phyloP scores from a whole-genome alignment of 2,329 filamentous ascomycete genomes.

The Aspergillus sp. region DNA sequence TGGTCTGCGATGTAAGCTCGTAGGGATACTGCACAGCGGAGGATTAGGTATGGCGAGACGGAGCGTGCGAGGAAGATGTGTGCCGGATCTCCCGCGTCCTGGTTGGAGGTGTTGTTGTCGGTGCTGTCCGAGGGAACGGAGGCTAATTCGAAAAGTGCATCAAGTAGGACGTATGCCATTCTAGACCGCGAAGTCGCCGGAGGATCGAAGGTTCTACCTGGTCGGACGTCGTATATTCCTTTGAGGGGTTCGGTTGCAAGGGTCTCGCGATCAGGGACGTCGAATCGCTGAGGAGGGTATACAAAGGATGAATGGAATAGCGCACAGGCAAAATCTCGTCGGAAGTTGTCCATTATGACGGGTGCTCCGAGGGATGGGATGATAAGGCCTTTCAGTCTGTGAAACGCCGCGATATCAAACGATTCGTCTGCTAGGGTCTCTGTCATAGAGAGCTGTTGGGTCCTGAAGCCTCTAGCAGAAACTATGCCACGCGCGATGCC shows the following conservation, averaged over 20 bases:
- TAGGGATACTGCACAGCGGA: constrained; percentile 72
- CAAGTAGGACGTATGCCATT: constrained; percentile 73
- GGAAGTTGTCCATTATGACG: constrained; percentile 57
- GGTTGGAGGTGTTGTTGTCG: not conserved
- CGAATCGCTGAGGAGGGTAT: constrained; percentile 57
- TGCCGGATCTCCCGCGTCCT: constrained; percentile 14
- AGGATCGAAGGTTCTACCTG: constrained; percentile 64
- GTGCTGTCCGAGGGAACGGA: constrained; percentile 41
- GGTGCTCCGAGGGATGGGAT: constrained; percentile 63
- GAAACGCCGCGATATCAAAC: constrained; percentile 73
- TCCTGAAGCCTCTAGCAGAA: constrained; percentile 51
- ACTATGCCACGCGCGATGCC: constrained; percentile 61
- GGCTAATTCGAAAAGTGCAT: constrained; percentile 67
- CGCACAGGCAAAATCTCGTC: constrained; percentile 62
- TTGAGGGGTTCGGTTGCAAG: constrained; percentile 48
- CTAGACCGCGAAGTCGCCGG: constrained; percentile 55
- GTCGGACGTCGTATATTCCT: constrained; percentile 55
- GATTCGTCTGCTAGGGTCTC: constrained; percentile 60
- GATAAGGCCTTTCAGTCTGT: constrained; percentile 57
- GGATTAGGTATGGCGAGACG: constrained; percentile 70
- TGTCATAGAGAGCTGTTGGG: constrained; percentile 30
- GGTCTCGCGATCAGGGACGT: constrained; percentile 42
- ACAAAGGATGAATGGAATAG: constrained; percentile 79
- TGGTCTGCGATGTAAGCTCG: constrained; percentile 84
- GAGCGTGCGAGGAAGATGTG: constrained; percentile 61